phyloP scores from a whole-genome alignment of 352 stramenopile species.

The Lagenidium sp. region DNA sequence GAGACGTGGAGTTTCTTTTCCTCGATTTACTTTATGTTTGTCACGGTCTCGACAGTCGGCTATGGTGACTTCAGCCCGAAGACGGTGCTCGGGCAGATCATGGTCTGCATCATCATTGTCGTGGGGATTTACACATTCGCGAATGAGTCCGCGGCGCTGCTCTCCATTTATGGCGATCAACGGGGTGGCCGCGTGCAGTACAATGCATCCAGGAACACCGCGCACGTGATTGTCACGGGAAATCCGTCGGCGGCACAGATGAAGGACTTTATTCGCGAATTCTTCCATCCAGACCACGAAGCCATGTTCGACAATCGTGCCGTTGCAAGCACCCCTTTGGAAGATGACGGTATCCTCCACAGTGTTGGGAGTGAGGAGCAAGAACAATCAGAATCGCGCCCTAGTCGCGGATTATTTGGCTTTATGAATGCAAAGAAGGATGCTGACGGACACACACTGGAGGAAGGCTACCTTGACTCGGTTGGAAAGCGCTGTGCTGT shows the following conservation, averaged over 20 bases:
- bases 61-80: slow-evolving; percentile 84
- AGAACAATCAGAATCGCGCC: slow-evolving; percentile 15
- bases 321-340: too few relatives aligned
- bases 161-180: slow-evolving; percentile 68
- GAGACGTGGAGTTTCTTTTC: slow-evolving; percentile 85
- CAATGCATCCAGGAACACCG: slow-evolving; percentile 50
- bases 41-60: slow-evolving; percentile 81
- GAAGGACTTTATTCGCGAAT: slow-evolving; percentile 84
- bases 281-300: slow-evolving; percentile 83
- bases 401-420: slow-evolving; percentile 6
- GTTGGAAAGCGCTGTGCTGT: not conserved
- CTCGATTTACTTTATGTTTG: slow-evolving; percentile 87
- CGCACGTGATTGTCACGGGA: slow-evolving; percentile 80
- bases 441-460: not conserved
- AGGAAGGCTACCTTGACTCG: not conserved
- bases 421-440: slow-evolving; percentile 1
- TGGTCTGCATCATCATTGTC: slow-evolving; percentile 77
- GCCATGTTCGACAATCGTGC: slow-evolving; percentile 15
- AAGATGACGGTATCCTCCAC: slow-evolving; percentile 5
- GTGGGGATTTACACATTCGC: slow-evolving; percentile 86
- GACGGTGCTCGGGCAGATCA: slow-evolving; percentile 68
- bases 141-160: slow-evolving; percentile 70
- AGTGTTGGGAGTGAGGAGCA: not conserved
- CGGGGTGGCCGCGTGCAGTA: slow-evolving; percentile 47
- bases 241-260: slow-evolving; percentile 71